Percentiles rank a stretch among this genome's conserved stretches.
Evolutionary conservation across 202 grass and related monocot genomes (phyloP).

Genomic region (Panicum virgatum): DNA sequence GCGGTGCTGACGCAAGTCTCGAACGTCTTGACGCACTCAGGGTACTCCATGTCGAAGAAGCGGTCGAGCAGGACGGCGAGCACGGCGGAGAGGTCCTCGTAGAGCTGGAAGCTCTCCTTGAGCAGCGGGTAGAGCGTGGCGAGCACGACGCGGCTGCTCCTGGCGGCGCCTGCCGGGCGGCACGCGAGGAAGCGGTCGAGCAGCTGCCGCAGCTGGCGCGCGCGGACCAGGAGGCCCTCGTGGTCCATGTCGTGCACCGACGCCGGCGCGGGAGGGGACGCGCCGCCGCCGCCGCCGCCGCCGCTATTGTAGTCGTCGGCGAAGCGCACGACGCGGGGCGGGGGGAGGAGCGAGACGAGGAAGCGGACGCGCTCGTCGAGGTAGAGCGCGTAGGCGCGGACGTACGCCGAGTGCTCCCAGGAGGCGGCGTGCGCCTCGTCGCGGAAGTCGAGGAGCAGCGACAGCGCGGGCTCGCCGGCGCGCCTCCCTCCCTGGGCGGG

Average conservation of each 20-base stretch:
- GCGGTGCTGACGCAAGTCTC: constrained; percentile 56
- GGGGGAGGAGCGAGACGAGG: constrained; percentile 45
- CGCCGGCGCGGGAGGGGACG: not conserved
- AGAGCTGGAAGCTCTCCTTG: constrained; percentile 57
- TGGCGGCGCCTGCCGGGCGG: constrained; percentile 48
- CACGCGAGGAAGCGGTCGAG: constrained; percentile 56
- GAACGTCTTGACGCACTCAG: constrained; percentile 63
- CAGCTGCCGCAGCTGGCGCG: constrained; percentile 53
- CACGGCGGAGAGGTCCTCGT: constrained; percentile 49
- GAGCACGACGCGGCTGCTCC: constrained; percentile 45
- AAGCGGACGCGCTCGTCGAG: constrained; percentile 70
- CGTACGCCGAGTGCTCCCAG: constrained; percentile 70
- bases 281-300: not conserved
- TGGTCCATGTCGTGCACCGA: constrained; percentile 47
- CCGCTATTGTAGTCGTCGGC: not conserved
- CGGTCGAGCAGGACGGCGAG: constrained; percentile 60
- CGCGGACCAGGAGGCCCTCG: constrained; percentile 39
- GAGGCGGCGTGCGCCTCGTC: constrained; percentile 76
- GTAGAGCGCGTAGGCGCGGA: constrained; percentile 71
- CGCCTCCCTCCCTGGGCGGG: constrained; percentile 34
- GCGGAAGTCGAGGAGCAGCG: constrained; percentile 63
- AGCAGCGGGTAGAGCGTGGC: constrained; percentile 40
- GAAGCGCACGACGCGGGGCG: constrained; percentile 42
- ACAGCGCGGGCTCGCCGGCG: constrained; percentile 49
- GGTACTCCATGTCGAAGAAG: constrained; percentile 90